A percentile compares a stretch with the other conserved stretches of the same genome.
phyloP scores from a whole-genome alignment of 306 rosid genomes.

The Casuarina equisetifolia region DNA sequence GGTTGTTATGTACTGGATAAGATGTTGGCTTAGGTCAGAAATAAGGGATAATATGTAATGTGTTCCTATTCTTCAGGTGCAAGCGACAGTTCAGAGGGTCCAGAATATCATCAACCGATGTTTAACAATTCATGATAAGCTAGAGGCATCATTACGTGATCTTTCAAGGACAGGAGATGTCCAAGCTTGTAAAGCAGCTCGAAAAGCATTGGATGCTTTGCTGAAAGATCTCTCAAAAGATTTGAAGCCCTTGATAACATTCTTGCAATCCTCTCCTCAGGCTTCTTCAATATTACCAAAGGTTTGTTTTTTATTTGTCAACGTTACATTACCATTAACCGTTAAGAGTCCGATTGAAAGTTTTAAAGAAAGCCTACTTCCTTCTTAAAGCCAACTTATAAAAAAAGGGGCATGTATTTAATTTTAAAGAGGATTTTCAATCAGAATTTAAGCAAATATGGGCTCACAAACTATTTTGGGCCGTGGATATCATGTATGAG shows the following conservation, averaged over 20 bases:
- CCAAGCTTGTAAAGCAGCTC: conserved; percentile 87
- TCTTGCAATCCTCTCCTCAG: conserved; percentile 82
- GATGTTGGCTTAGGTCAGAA: conserved; percentile 17
- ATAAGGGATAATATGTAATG: not conserved
- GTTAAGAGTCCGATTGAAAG: no score
- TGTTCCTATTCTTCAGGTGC: conserved; percentile 60
- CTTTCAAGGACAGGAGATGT: conserved; percentile 87
- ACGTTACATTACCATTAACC: not conserved
- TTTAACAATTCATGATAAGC: conserved; percentile 65
- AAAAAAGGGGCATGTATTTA: no score
- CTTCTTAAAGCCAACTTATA: no score
- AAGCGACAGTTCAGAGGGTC: conserved; percentile 61
- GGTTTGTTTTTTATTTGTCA: conserved; percentile 42
- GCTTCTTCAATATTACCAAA: conserved; percentile 76
- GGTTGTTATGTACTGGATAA: conserved; percentile 12
- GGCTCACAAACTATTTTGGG: no score
- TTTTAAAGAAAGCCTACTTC: no score
- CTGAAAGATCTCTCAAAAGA: conserved; percentile 89
- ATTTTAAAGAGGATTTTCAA: no score
- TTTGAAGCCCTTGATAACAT: conserved; percentile 60
- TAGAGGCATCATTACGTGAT: conserved; percentile 84
- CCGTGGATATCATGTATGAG: no score
- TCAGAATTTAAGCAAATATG: no score
- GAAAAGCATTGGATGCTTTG: conserved; percentile 77
- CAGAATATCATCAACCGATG: conserved; percentile 58